Evolutionary conservation across 768 basidiomycete species (phyloP).

Genomic region (Mycena vitilis): DNA sequence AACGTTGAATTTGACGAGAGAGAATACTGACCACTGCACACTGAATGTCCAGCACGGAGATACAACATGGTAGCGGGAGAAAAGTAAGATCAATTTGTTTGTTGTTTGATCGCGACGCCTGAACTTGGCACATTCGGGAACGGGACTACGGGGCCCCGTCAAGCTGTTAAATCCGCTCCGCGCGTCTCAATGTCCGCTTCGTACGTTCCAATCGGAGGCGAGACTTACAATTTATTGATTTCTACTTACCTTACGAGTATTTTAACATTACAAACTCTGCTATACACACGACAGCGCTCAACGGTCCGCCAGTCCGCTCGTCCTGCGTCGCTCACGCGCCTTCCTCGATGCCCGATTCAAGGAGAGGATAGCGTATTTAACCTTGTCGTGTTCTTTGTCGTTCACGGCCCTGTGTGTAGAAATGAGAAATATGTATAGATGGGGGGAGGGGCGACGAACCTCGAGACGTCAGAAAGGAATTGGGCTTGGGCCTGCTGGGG

Average conservation of each 20-base stretch:
- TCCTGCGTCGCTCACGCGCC: slow-evolving; percentile 71
- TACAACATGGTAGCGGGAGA: slow-evolving; percentile 58
- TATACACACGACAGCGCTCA: slow-evolving; percentile 33
- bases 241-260: slow-evolving; percentile 25
- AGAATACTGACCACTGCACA: slow-evolving; percentile 60
- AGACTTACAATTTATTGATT: slow-evolving; percentile 26
- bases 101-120: neutral
- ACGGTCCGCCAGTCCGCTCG: slow-evolving; percentile 50
- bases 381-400: slow-evolving; percentile 76
- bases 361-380: slow-evolving; percentile 80
- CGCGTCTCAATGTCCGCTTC: neutral
- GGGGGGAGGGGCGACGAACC: slow-evolving; percentile 58
- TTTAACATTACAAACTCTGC: slow-evolving; percentile 27
- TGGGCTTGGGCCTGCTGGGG: slow-evolving; percentile 74
- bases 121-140: no score
- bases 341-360: slow-evolving; percentile 83
- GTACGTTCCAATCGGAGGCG: neutral
- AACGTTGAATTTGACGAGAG: neutral
- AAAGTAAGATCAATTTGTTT: slow-evolving; percentile 17
- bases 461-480: slow-evolving; percentile 80
- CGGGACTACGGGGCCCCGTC: no score
- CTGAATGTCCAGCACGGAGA: slow-evolving; percentile 68
- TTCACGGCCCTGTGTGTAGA: slow-evolving; percentile 71
- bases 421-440: slow-evolving; percentile 18
- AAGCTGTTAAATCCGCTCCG: neutral